Conservation (phyloP, 164 flowering plant species). For the Taxillus chinensis region DNA sequence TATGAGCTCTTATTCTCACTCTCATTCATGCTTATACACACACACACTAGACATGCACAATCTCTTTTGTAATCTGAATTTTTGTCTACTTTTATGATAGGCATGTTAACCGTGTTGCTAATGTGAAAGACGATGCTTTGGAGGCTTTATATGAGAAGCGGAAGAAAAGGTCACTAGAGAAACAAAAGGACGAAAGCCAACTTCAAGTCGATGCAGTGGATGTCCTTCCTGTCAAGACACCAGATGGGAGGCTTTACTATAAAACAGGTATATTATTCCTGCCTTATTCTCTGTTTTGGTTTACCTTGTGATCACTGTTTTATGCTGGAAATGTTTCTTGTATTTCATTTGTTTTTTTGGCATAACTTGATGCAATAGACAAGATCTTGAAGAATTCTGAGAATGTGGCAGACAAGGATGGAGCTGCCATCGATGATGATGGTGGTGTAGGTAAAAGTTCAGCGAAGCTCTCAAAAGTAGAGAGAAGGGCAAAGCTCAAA, state of each 20-base stretch:
- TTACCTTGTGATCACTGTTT: background rate
- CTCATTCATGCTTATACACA: background rate
- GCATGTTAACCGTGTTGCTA: constrained; percentile 78
- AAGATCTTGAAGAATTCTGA: constrained; percentile 25
- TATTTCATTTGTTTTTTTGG: background rate
- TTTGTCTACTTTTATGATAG: constrained; percentile 16
- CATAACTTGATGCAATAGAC: constrained; percentile 21
- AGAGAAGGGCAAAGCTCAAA: constrained; percentile 71
- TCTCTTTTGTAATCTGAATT: background rate
- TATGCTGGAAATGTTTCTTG: background rate
- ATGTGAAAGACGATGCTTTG: constrained; percentile 53
- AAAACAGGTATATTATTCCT: constrained; percentile 34
- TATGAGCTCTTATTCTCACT: too few relatives aligned
- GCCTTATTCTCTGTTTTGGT: constrained; percentile 2
- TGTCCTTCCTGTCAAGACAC: constrained; percentile 81
- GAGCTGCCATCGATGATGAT: constrained; percentile 15
- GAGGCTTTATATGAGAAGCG: constrained; percentile 66
- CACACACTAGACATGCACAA: background rate
- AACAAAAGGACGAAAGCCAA: constrained; percentile 23
- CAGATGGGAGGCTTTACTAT: constrained; percentile 63
- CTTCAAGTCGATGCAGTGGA: constrained; percentile 67
- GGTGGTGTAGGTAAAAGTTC: constrained; percentile 22
- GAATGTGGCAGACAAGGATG: constrained; percentile 23
- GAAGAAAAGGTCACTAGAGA: constrained; percentile 23
- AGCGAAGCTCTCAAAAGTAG: constrained; percentile 62